Evolutionary conservation across 1,139 yeast genomes (phyloP).

Genomic region (Nematodospora anomalae): DNA sequence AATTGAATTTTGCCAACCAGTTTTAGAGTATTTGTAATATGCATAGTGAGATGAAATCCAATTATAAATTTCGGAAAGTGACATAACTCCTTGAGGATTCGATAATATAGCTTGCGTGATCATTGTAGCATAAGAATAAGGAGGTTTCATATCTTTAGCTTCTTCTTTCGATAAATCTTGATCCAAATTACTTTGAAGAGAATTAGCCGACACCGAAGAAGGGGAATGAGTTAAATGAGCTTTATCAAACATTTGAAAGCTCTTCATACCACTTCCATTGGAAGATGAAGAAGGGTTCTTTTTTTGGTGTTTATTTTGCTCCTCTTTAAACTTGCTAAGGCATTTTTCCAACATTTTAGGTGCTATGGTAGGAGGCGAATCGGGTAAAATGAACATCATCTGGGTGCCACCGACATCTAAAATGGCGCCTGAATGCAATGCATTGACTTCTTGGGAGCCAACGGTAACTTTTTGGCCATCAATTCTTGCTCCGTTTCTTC

Average conservation of each 20-base stretch:
- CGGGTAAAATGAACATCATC: slow-evolving; percentile 98
- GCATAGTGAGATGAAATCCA: slow-evolving; percentile 90
- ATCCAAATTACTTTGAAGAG: slow-evolving; percentile 49
- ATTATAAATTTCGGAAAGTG: slow-evolving; percentile 85
- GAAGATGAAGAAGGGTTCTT: slow-evolving; percentile 1
- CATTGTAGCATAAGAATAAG: slow-evolving; percentile 96
- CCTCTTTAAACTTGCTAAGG: slow-evolving; percentile 32
- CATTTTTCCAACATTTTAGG: slow-evolving; percentile 47
- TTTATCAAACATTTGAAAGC: slow-evolving; percentile 57
- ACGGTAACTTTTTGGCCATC: slow-evolving; percentile 64
- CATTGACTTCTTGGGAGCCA: slow-evolving; percentile 49
- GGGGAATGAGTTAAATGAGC: slow-evolving; percentile 41
- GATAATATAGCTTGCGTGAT: slow-evolving; percentile 95
- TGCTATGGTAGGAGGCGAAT: slow-evolving; percentile 71
- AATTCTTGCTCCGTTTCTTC: slow-evolving; percentile 91
- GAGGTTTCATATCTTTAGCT: slow-evolving; percentile 91
- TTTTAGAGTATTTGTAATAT: slow-evolving; percentile 84
- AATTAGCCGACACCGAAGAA: slow-evolving; percentile 40
- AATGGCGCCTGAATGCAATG: slow-evolving; percentile 79
- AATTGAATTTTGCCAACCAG: slow-evolving; percentile 78
- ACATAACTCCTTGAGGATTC: slow-evolving; percentile 82
- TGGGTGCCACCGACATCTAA: slow-evolving; percentile 96
- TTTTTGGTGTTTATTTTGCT: slow-evolving; percentile 3
- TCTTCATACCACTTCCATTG: slow-evolving; percentile 29
- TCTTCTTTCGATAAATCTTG: slow-evolving; percentile 87